Base-by-base conservation (phyloP, 2,329 filamentous ascomycete genomes). In the Fusarium lyarnte region DNA sequence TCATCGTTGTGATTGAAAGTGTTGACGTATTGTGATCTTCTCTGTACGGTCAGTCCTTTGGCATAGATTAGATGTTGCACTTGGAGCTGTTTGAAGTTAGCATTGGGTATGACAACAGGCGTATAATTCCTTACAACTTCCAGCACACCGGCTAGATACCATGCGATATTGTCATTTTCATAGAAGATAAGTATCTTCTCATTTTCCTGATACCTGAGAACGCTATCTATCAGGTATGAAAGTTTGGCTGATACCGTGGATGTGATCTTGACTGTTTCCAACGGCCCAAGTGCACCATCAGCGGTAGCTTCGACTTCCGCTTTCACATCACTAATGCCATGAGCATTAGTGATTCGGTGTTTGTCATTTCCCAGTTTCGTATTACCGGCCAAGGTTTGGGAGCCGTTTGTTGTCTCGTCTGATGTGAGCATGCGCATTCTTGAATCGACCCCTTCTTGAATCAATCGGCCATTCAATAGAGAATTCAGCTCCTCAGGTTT, bases 141-240 rank as follows among this genome's bases (percentile, higher is more conserved):
- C 0, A 98, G 86, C 35, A 92, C 90, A 78, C 94, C 91, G 0
- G 94, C 93, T 42, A 98, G 88, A 82, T 97, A 97, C 80, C 89
- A 97, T 2, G 94, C 95, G 5, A 93, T 87, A 74, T 97, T 95
- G 67, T 96, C 92, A 36, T 93, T 92, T 68, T 97, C 94, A 79
- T 97, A 98, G 80, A 98, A 98, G 14, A 98, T 88, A 58, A 98
- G 89, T 7, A 97, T 96, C 81, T 98, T 97, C 77, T 97, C 94
- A 0, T 87, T 82, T 2, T 86, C 81, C 58, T 96, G 89, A 69
- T 95, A 86, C 58, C 87, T 84, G 9, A 91, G 81, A 17, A 98
- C 90, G 36, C 89, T 87, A 59, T 94, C 92, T 23, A 97, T 84
- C 10, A 98, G 84, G 77, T 98, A 97, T 6, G 93, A 95, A 6